Percentiles rank a stretch among this genome's conserved stretches.
phyloP scores from a whole-genome alignment of 1,284 basidiomycete species.

The Cerrena zonata region DNA sequence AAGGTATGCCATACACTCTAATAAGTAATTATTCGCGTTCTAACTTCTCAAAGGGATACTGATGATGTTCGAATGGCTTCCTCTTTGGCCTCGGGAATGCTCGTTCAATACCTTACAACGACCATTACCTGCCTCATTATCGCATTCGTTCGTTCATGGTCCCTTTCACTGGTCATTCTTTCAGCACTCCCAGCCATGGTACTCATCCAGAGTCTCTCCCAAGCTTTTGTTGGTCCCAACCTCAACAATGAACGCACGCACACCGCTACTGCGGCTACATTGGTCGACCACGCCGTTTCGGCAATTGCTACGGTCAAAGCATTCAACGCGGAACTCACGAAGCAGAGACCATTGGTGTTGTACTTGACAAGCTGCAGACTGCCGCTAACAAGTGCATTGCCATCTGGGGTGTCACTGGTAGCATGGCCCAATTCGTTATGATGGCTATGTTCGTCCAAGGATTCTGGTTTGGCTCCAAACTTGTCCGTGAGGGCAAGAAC shows the following conservation, averaged over 20 bases:
- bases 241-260: constrained; percentile 64
- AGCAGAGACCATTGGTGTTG: constrained; percentile 38
- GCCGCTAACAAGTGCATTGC: constrained; percentile 54
- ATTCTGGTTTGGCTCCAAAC: constrained; percentile 91
- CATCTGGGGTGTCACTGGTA: constrained; percentile 74
- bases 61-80: constrained; percentile 87
- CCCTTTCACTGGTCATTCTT: constrained; percentile 87
- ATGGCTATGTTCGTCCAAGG: constrained; percentile 94
- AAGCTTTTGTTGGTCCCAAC: constrained; percentile 62
- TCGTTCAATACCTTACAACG: constrained; percentile 79
- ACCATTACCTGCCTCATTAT: constrained; percentile 75
- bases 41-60: constrained; percentile 63
- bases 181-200: constrained; percentile 83
- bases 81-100: constrained; percentile 70
- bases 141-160: constrained; percentile 76
- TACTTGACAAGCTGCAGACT: constrained; percentile 43
- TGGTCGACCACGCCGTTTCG: constrained; percentile 72
- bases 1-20: constrained; percentile 46
- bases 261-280: constrained; percentile 68
- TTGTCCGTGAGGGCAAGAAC: constrained; percentile 71
- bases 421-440: constrained; percentile 70
- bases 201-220: constrained; percentile 70
- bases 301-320: constrained; percentile 92
- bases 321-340: constrained; percentile 83
- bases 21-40: background rate